Evolutionary conservation across 2,329 filamentous ascomycete species (phyloP).

Genomic region (Zasmidium citrigriseum): DNA sequence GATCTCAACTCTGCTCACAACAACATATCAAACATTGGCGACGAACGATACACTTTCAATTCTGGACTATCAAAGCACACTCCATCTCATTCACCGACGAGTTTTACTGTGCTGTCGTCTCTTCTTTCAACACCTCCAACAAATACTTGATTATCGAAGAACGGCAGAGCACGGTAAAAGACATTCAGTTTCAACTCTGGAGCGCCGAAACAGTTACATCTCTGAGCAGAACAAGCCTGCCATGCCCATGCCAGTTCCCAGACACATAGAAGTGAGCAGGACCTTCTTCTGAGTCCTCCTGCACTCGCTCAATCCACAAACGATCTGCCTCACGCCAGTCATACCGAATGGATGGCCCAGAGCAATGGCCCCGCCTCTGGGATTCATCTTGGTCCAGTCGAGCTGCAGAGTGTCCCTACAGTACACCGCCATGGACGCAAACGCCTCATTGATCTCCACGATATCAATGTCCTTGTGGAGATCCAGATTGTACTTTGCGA

Average conservation of each 20-base stretch:
- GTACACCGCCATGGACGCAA: constrained; percentile 65
- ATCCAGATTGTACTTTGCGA: constrained; percentile 46
- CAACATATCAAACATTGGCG: not conserved
- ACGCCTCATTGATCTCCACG: constrained; percentile 91
- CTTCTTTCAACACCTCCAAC: no score
- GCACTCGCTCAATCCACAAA: constrained; percentile 70
- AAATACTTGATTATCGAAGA: not conserved
- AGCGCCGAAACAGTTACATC: constrained; percentile 22
- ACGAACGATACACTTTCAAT: no score
- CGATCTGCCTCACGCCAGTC: constrained; percentile 78
- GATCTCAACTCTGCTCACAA: not conserved
- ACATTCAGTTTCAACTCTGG: no score
- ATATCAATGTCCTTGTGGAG: constrained; percentile 65
- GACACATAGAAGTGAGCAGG: constrained; percentile 87
- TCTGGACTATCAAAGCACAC: no score
- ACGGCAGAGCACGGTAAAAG: no score
- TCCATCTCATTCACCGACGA: no score
- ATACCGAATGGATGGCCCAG: constrained; percentile 81
- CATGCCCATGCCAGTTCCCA: constrained; percentile 38
- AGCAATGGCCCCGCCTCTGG: constrained; percentile 87
- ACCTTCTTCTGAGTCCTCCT: constrained; percentile 67
- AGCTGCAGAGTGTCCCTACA: constrained; percentile 70
- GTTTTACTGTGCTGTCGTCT: no score
- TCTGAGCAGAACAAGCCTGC: constrained; percentile 52
- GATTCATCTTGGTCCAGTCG: constrained; percentile 75